Conservation (phyloP, 176 grass and related monocot species). For the Urochloa ruziziensis region DNA sequence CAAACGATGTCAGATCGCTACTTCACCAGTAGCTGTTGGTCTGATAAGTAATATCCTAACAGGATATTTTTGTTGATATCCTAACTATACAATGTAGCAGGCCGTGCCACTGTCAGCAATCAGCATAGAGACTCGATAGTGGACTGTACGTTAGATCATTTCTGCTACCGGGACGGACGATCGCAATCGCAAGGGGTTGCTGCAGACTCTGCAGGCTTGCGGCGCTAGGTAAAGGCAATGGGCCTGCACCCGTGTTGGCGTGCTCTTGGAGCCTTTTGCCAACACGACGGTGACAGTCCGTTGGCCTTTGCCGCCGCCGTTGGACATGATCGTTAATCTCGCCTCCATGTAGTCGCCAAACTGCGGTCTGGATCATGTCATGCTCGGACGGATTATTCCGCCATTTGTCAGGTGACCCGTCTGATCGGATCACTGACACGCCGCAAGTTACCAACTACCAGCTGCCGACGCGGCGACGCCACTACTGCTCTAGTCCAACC, state of each 20-base stretch:
- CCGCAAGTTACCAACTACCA: neutral
- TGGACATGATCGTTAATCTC: neutral
- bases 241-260: constrained; percentile 15
- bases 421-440: neutral
- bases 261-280: constrained; percentile 2
- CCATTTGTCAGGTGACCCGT: neutral
- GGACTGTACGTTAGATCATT: neutral
- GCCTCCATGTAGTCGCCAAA: neutral
- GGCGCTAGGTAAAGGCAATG: neutral
- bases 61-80: too few relatives aligned
- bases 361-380: neutral
- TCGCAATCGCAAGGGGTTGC: neutral
- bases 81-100: too few relatives aligned
- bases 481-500: neutral
- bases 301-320: neutral
- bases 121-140: neutral
- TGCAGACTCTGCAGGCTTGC: neutral
- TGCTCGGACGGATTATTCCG: neutral
- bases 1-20: neutral
- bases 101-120: too few relatives aligned
- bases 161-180: neutral
- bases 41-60: too few relatives aligned
- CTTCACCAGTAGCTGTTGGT: neutral
- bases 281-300: neutral
- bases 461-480: neutral